Evolutionary conservation across 2,329 filamentous ascomycete genomes (phyloP), one percentile per base, ranked within the genome.

Genomic region (Fonsecaea pedrosoi): DNA sequence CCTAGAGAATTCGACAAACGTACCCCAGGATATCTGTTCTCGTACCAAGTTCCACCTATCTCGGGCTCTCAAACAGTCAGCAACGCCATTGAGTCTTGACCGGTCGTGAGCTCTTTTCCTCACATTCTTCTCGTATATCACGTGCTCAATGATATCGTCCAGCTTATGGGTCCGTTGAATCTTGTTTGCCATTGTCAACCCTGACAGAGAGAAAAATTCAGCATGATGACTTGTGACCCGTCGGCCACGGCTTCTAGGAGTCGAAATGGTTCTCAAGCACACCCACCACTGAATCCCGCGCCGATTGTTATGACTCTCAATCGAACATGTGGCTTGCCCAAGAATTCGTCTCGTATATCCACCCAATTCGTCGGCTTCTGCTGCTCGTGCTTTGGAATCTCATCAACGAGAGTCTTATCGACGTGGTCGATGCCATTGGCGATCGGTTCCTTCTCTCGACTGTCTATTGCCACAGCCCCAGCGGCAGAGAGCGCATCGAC

Each of bases 1-100:
- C 25, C 25, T 25, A 25, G 25, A 25, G 25, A 25, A 25, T 25
- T 25, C 25, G 25, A 25, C 25, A 25, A 3, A 62, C 64, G 38
- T 30, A 70, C 62, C 10, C 71, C 72, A 25, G 75, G 75, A 61
- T 77, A 77, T 13, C 54, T 50, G 48, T 72, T 73, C 38, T 70
- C 69, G 13, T 56, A 63, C 71, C 68, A 71, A 12, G 71, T 73
- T 15, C 65, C 54, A 42, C 71, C 71, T 13, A 77, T 60, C 2
- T 75, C 74, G 6, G 54, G 57, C 25, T 75, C 25, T 25, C 25
- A 25, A 25, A 25, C 25, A 25, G 2, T 25, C 25, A 25, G 25
- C 25, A 25, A 25, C 25, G 1, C 25, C 25, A 25, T 25, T 25
- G 25, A 25, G 25, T 25, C 25, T 25, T 25, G 25, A 25, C 25